Base-by-base conservation (phyloP, 345 rosid species). In the Salix exigua region DNA sequence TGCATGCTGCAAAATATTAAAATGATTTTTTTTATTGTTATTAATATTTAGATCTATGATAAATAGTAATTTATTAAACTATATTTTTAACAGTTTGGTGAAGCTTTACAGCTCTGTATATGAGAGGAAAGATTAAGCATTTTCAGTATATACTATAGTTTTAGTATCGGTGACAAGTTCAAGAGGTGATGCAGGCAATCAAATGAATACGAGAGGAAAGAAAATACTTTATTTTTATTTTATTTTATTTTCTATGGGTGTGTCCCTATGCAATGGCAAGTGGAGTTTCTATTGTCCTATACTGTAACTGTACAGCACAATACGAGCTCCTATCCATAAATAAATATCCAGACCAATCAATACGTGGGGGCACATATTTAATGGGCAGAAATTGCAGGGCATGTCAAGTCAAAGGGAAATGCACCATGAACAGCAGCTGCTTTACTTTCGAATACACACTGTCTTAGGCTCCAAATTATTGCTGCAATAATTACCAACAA, bases 241-340 rank as follows among this genome's bases (percentile, higher is more conserved):
- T 3, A 30, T 30, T 30, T 30, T 0, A 30, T 30, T 30, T 30
- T 30, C 31, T 31, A 38, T 38, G 58, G n/a, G 68, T 46, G 5
- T 37, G 42, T 33, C 37, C 28, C 28, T 26, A 53, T 67, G 71
- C 35, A 77, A 78, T 75, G 68, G 71, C 12, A 68, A 63, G 40
- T 60, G 61, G 31, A 42, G 77, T 33, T 51, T 82, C 67, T 17
- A 66, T 58, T 82, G 84, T 82, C 76, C 37, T 60, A 17, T 71
- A 74, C 71, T 71, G 77, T 74, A 66, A 67, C 72, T 51, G 51
- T 13, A 65, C 58, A 72, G 33, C 81, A 81, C 81, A 77, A 77
- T 71, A 67, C 75, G 71, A 70, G 38, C 62, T 74, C 48, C 68
- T 65, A 33, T 74, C 78, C 69, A 65, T 81, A 40, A 55, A 69